Conservation (phyloP, 2,329 filamentous ascomycete species). For the Aspergillus amoenus region DNA sequence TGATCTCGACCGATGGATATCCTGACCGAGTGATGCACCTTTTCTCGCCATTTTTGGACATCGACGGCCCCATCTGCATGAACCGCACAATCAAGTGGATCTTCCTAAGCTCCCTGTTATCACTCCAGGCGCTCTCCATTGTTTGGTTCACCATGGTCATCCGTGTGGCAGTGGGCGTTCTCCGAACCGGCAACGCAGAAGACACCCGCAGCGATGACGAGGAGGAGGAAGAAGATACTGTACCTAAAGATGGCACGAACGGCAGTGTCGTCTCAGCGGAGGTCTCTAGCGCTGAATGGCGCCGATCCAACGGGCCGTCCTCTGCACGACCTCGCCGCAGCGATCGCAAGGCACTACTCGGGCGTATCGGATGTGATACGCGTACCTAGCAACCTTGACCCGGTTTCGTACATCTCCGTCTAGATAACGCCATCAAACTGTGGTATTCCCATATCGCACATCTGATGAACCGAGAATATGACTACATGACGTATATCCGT, state of each 20-base stretch:
- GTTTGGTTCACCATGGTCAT: slow-evolving; percentile 91
- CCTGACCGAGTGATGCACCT: slow-evolving; percentile 59
- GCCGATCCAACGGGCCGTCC: slow-evolving; percentile 34
- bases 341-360: slow-evolving; percentile 69
- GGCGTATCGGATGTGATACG: slow-evolving; percentile 81
- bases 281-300: slow-evolving; percentile 31
- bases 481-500: slow-evolving; percentile 8
- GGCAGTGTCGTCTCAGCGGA: slow-evolving; percentile 25
- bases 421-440: slow-evolving; percentile 1
- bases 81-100: slow-evolving; percentile 70
- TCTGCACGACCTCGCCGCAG: slow-evolving; percentile 38
- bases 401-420: neutral
- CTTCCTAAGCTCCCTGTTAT: slow-evolving; percentile 74
- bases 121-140: slow-evolving; percentile 76
- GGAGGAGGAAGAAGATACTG: slow-evolving; percentile 51
- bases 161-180: slow-evolving; percentile 74
- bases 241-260: slow-evolving; percentile 25
- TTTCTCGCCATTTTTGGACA: slow-evolving; percentile 70
- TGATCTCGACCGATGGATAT: slow-evolving; percentile 34
- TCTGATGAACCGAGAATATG: slow-evolving; percentile 9
- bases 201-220: slow-evolving; percentile 88
- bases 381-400: slow-evolving; percentile 35
- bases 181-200: slow-evolving; percentile 73
- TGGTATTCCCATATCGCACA: neutral
- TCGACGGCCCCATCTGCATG: slow-evolving; percentile 76